These are phyloP conservation scores for Ophiostoma piceae DNA, from an alignment of 2,329 filamentous ascomycete species.

Conservation along the genomic window DNA sequence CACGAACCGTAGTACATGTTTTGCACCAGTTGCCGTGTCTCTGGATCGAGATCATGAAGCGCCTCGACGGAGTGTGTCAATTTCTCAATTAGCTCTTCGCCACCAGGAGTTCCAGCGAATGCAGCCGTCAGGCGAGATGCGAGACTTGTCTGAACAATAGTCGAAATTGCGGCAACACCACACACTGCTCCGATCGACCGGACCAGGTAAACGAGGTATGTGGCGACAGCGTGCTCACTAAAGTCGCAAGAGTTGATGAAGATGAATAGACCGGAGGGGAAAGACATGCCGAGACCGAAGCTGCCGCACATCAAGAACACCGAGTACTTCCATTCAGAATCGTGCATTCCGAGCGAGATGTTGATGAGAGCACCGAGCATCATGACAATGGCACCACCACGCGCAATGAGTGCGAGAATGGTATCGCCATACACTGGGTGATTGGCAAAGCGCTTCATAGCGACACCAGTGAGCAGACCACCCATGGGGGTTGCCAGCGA, in stretches of 20 bases:
- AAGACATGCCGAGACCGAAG: constrained; percentile 26
- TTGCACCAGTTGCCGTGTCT: constrained; percentile 20
- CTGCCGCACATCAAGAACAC: constrained; percentile 21
- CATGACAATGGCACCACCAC: constrained; percentile 48
- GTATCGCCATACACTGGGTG: constrained; percentile 35
- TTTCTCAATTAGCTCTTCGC: constrained; percentile 18
- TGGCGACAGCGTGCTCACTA: constrained; percentile 23
- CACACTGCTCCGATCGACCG: constrained; percentile 23
- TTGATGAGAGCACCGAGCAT: constrained; percentile 43
- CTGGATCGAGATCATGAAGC: constrained; percentile 15
- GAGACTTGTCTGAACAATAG: constrained; percentile 19
- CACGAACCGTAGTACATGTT: constrained; percentile 23
- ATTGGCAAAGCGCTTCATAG: constrained; percentile 46
- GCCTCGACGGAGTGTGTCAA: constrained; percentile 24
- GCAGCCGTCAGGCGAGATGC: not conserved
- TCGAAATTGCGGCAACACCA: constrained; percentile 24
- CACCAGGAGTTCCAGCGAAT: constrained; percentile 18
- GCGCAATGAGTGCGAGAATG: constrained; percentile 47
- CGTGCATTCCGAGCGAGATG: constrained; percentile 43
- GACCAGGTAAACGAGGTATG: constrained; percentile 22
- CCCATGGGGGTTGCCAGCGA: constrained; percentile 56
- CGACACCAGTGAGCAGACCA: constrained; percentile 50
- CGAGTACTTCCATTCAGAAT: constrained; percentile 49
- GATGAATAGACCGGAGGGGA: constrained; percentile 17
- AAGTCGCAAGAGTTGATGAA: not conserved